Evolutionary conservation across 2,329 filamentous ascomycete genomes (phyloP), one percentile per base, ranked within the genome.

Genomic region (Phaeophleospora eucalypticola): DNA sequence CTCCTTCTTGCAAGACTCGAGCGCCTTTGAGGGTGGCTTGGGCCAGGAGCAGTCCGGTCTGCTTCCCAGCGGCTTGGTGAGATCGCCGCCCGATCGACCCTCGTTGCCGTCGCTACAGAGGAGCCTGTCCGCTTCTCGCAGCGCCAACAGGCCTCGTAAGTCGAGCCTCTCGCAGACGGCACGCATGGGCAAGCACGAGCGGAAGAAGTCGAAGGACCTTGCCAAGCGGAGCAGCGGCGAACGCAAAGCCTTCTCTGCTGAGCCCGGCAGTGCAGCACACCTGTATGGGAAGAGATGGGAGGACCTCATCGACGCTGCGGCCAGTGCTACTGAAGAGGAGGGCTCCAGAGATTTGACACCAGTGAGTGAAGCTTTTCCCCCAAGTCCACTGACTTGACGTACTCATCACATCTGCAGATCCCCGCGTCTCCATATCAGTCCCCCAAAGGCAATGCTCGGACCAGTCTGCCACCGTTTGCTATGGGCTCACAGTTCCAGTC

Each of bases 301-400:
- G 68, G 91, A 97, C 68, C 77, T 97, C 51, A 94, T 97, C 56
- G 90, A 96, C 68, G 91, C 91, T 43, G 91, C 87, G 45, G 89
- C 91, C 24, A 95, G 89, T 52, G 89, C 90, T 20, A 94, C 89
- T 2, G 90, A 95, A 71, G 91, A 93, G 63, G 89, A 95, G 66
- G 62, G 58, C n/a, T 89, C 90, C 56, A 73, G 79, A 64, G 90
- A 95, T 68, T 81, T 91, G 65, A 94, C 88, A 65, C 87, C 87
- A 63, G 87, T 94, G 79, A 76, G 83, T 77, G 53, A 29, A 29
- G 24, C 59, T 58, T 52, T 58, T 39, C 35, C 41, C 36, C 36
- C n/a, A 17, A 24, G 15, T 16, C 36, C 17, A 12, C 34, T 12
- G 9, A 21, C 17, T 43, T n/a, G 19, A 38, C 36, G 20, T 20